Percentiles rank a stretch among this genome's conserved stretches.
phyloP scores from a whole-genome alignment of 2,329 filamentous ascomycete genomes.

The Clarireedia monteithiana region DNA sequence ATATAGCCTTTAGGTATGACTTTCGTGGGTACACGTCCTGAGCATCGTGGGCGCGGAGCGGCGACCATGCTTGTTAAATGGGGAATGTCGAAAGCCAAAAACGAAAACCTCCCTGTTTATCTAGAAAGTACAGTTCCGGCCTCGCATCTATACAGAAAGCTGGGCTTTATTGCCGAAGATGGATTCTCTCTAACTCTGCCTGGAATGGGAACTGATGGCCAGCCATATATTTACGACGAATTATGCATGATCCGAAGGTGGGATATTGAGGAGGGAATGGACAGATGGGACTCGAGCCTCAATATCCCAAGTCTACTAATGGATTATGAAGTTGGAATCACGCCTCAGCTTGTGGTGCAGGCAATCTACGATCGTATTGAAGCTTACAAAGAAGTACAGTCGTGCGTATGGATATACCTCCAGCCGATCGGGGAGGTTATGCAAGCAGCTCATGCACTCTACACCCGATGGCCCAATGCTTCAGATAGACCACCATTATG shows the following conservation, averaged over 20 bases:
- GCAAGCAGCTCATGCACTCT: constrained; percentile 34
- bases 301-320: constrained; percentile 19
- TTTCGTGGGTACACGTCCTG: constrained; percentile 21
- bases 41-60: constrained; percentile 19
- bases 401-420: constrained; percentile 44
- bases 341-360: constrained; percentile 21
- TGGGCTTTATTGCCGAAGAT: constrained; percentile 20
- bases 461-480: constrained; percentile 32
- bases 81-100: constrained; percentile 17
- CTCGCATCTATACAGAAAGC: constrained; percentile 17
- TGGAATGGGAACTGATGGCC: not conserved
- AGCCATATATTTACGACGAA: constrained; percentile 20
- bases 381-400: constrained; percentile 37
- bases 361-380: constrained; percentile 27
- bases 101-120: constrained; percentile 20
- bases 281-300: constrained; percentile 25
- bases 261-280: constrained; percentile 10
- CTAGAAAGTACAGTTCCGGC: constrained; percentile 23
- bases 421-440: constrained; percentile 34
- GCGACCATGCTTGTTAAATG: constrained; percentile 22
- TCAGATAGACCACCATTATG: constrained; percentile 40
- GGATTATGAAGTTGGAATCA: constrained; percentile 24
- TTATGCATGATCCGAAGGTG: constrained; percentile 22
- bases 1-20: constrained; percentile 17
- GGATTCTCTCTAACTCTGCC: constrained; percentile 20